Evolutionary conservation across 768 basidiomycete species (phyloP).

Genomic region (Mycena pura): DNA sequence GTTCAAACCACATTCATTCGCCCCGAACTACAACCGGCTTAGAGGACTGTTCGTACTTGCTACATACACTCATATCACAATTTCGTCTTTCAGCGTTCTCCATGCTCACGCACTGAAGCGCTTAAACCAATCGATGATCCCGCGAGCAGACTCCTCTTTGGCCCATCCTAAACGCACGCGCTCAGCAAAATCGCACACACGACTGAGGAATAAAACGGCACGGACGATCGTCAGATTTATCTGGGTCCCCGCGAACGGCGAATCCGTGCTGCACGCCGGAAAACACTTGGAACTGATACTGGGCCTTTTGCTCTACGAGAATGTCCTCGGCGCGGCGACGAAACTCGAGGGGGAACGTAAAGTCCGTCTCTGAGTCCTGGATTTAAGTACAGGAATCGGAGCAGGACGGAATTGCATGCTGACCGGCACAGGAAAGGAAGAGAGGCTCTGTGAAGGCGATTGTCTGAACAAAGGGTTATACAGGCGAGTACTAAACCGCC

Average conservation of each 20-base stretch:
- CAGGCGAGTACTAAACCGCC: background rate
- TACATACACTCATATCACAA: background rate
- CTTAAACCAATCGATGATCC: slow-evolving; percentile 58
- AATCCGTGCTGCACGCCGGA: slow-evolving; percentile 58
- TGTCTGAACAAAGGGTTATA: background rate
- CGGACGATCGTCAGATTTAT: slow-evolving; percentile 39
- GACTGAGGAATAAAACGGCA: background rate
- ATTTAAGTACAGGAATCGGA: background rate
- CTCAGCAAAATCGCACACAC: background rate
- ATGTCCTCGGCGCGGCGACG: slow-evolving; percentile 65
- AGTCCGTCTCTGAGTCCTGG: slow-evolving; percentile 53
- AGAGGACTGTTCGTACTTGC: background rate
- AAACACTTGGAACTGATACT: slow-evolving; percentile 66
- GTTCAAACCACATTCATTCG: no score
- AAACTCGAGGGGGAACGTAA: slow-evolving; percentile 56
- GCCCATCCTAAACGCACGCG: slow-evolving; percentile 56
- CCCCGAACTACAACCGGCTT: background rate
- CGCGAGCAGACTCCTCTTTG: slow-evolving; percentile 63
- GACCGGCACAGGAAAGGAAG: slow-evolving; percentile 62
- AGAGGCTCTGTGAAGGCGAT: slow-evolving; percentile 50
- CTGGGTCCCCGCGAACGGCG: slow-evolving; percentile 52
- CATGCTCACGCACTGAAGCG: slow-evolving; percentile 41
- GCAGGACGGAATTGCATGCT: background rate
- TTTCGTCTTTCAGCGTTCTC: background rate
- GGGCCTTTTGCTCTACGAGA: slow-evolving; percentile 53